Base-by-base conservation (phyloP, 177 flowering plant genomes). In the Vitis hybrid region DNA sequence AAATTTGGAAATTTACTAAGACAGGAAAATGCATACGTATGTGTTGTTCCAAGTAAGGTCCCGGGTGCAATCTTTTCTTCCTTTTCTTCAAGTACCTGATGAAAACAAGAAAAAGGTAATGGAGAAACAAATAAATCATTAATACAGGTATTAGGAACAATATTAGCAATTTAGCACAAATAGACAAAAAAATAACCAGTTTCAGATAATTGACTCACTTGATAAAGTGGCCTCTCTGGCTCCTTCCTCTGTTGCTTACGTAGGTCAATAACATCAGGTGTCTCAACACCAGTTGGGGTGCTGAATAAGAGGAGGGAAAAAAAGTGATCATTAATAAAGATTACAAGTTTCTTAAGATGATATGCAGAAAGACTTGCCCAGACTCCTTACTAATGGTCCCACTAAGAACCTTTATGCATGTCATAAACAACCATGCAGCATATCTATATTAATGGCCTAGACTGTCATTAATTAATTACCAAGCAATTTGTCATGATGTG, bases 181-280 rank as follows among this genome's bases (percentile, higher is more conserved):
- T 9, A 31, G 56, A 12, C 13, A 56, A 55, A 22, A 19, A 11
- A 21, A 66, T 18, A 10, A 13, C 10, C 48, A 31, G 26, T 19
- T 52, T 65, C 51, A 71, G 51, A 75, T 56, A 1, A 48, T 58
- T 52, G 45, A 78, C 87, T 76, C 70, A 96, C 99, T 72, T 92
- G 97, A 68, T 89, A 94, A 22, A 96, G 89, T 72, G 95, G 91
- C 79, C 84, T 92, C 72, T 96, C 98, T 68, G 98, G 91, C 71
- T 96, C 99, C 82, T 96, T 96, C 72, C 97, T 88, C 78, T 91
- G 99, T 77, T 92, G 97, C 86, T 96, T 96, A 51, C 99, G 94
- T 51, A 96, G 94, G 62, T 96, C 99, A 83, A 96, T 96, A 58
- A 91, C 97, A 80, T 96, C 98, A 53, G 97, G 99, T 59, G 99